These are phyloP conservation scores for Celoporthe dispersa DNA, from an alignment of 2,329 filamentous ascomycete species.

Conservation along the genomic window DNA sequence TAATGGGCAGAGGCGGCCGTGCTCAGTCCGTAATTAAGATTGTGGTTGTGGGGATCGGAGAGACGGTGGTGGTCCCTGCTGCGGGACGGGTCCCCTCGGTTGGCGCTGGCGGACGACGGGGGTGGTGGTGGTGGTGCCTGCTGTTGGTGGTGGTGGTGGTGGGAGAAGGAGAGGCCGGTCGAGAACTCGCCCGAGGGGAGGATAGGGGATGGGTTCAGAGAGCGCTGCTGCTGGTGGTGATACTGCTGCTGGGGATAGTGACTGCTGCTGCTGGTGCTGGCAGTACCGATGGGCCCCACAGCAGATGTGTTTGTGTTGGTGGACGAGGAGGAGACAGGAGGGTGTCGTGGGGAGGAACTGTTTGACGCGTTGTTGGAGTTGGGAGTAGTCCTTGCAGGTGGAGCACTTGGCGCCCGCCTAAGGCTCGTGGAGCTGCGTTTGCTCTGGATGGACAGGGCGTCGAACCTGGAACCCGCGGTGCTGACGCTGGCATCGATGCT, in stretches of 20 bases:
- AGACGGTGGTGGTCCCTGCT: slow-evolving; percentile 32
- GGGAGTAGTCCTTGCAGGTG: slow-evolving; percentile 51
- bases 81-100: slow-evolving; percentile 23
- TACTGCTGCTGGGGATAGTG: background rate
- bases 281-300: background rate
- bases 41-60: slow-evolving; percentile 38
- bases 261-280: background rate
- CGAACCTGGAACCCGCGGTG: slow-evolving; percentile 47
- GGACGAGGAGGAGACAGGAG: slow-evolving; percentile 36
- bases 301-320: slow-evolving; percentile 30
- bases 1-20: slow-evolving; percentile 32
- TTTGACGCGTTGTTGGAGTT: slow-evolving; percentile 54
- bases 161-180: slow-evolving; percentile 40
- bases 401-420: slow-evolving; percentile 64
- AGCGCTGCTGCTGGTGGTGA: slow-evolving; percentile 37
- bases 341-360: slow-evolving; percentile 54
- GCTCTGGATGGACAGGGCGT: slow-evolving; percentile 62
- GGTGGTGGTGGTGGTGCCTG: background rate
- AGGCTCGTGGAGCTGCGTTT: slow-evolving; percentile 68
- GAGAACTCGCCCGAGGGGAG: slow-evolving; percentile 52
- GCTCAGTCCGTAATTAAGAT: slow-evolving; percentile 33
- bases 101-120: slow-evolving; percentile 31
- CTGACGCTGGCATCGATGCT: slow-evolving; percentile 47
- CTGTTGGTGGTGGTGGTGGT: background rate
- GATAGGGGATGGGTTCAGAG: slow-evolving; percentile 52